These are phyloP conservation scores for Alternaria sp. DNA, from an alignment of 2,329 filamentous ascomycete genomes.

Conservation along the genomic window DNA sequence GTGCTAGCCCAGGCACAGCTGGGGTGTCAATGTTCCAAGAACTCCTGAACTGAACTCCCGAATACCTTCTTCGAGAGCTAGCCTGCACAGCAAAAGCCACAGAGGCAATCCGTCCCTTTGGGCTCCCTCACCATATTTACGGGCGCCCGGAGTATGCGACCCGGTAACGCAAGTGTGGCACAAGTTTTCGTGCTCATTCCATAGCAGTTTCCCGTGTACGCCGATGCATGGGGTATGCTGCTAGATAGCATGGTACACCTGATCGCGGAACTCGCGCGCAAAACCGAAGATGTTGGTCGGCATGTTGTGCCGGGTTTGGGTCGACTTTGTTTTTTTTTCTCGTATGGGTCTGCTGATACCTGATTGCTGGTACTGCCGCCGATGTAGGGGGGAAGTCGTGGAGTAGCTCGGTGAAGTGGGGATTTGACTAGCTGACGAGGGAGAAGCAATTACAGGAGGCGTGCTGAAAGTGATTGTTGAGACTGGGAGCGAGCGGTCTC, in stretches of 20 bases:
- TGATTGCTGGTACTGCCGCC: conserved; percentile 3
- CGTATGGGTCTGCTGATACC: not conserved
- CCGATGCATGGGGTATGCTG: not conserved
- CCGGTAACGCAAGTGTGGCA: not conserved
- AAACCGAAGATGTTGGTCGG: conserved; percentile 14
- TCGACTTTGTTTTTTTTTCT: conserved; percentile 1
- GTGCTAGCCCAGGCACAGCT: not conserved
- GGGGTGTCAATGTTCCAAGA: not conserved
- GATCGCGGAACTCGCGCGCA: conserved; percentile 21
- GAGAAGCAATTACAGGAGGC: conserved; percentile 1
- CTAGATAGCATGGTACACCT: conserved; percentile 17
- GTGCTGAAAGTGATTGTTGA: not conserved
- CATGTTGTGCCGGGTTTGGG: conserved; percentile 6
- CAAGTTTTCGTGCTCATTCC: no score
- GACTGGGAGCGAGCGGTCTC: not conserved
- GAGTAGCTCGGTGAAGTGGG: not conserved
- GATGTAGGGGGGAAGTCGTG: conserved; percentile 4
- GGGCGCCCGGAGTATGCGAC: not conserved
- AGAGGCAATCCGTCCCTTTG: not conserved
- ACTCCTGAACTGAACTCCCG: not conserved
- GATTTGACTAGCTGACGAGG: not conserved
- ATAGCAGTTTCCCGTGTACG: no score
- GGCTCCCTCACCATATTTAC: not conserved
- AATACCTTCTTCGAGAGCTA: conserved; percentile 14
- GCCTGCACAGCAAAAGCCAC: conserved; percentile 21